Evolutionary conservation across 345 rosid species (phyloP).

Genomic region (Heritiera fomes): DNA sequence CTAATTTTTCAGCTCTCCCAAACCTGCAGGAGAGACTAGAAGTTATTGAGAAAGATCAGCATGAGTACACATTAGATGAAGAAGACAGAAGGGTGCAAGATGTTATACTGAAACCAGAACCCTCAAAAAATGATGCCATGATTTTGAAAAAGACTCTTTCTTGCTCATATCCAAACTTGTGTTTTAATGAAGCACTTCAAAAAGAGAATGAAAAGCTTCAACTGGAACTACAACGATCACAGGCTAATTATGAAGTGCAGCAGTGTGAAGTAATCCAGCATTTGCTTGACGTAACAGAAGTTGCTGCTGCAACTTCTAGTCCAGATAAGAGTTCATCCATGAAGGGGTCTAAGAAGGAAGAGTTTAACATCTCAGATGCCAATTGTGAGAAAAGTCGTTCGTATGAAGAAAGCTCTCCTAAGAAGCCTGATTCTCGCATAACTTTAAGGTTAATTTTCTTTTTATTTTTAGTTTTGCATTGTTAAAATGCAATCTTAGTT

Average conservation of each 20-base stretch:
- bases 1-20: not conserved
- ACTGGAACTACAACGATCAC: conserved; percentile 81
- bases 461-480: not conserved
- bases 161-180: conserved; percentile 80
- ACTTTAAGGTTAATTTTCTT: conserved; percentile 60
- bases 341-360: conserved; percentile 13
- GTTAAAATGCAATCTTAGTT: not conserved
- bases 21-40: conserved; percentile 76
- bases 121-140: conserved; percentile 58
- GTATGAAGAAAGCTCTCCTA: conserved; percentile 44
- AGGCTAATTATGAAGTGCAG: conserved; percentile 70
- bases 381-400: conserved; percentile 46
- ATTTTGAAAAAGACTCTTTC: conserved; percentile 85
- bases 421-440: conserved; percentile 48
- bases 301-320: conserved; percentile 21
- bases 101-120: conserved; percentile 73
- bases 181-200: conserved; percentile 75
- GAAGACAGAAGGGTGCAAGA: conserved; percentile 89
- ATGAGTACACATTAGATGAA: conserved; percentile 86
- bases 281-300: conserved; percentile 79
- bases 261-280: conserved; percentile 93
- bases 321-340: conserved; percentile 11
- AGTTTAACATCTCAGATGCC: conserved; percentile 35
- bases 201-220: conserved; percentile 82
- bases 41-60: conserved; percentile 84